Conservation (phyloP, 257 asterid species). For the Forsythia viridissima region DNA sequence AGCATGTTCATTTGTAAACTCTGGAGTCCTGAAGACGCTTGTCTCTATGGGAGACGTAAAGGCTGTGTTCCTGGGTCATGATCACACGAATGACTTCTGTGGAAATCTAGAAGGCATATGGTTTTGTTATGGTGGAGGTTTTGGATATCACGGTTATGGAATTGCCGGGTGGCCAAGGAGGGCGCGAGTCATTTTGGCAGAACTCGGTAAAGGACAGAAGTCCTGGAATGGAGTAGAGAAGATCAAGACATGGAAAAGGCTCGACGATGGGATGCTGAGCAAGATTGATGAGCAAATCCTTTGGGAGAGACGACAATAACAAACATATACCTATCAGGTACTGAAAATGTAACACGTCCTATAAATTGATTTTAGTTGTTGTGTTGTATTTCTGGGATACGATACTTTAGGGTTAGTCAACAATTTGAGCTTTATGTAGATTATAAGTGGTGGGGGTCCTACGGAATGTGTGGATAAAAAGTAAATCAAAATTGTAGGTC, state of each 20-base stretch:
- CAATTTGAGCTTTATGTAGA: too few species aligned
- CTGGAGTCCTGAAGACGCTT: constrained; percentile 71
- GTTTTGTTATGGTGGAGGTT: constrained; percentile 97
- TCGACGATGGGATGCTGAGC: constrained; percentile 58
- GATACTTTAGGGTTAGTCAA: neutral
- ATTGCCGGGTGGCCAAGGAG: constrained; percentile 74
- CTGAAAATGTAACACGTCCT: neutral
- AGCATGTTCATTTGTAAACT: constrained; percentile 70
- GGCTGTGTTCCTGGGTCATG: constrained; percentile 90
- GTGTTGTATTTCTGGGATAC: neutral
- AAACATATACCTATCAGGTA: neutral
- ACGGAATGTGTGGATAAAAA: too few species aligned
- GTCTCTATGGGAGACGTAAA: constrained; percentile 72
- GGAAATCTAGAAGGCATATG: constrained; percentile 69
- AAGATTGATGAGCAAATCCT: constrained; percentile 77
- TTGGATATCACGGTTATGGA: constrained; percentile 96
- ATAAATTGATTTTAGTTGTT: neutral
- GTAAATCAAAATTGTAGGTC: too few species aligned
- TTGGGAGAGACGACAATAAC: constrained; percentile 53
- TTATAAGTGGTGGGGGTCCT: too few species aligned
- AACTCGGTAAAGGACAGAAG: constrained; percentile 60
- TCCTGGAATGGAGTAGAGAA: constrained; percentile 65
- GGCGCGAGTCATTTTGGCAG: constrained; percentile 67
- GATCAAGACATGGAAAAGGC: constrained; percentile 86
- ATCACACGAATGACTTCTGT: constrained; percentile 90